Conservation (phyloP, 208 protist genomes). For the Crithidia expoeki region DNA sequence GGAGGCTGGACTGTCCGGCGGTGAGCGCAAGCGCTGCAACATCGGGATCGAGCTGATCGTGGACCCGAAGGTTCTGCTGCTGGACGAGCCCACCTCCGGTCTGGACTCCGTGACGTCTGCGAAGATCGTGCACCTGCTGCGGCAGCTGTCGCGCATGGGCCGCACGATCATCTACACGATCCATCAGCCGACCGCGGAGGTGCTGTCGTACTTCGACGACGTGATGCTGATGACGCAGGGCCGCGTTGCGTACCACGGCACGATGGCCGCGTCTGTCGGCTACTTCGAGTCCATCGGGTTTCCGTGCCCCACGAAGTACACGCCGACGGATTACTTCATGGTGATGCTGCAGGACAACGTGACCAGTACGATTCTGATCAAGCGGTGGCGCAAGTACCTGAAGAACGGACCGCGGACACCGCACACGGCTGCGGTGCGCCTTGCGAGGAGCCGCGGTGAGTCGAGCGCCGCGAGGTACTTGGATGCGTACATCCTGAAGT, state of each 20-base stretch:
- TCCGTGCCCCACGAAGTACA: slow-evolving; percentile 66
- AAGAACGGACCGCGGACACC: slow-evolving; percentile 52
- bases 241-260: slow-evolving; percentile 83
- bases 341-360: slow-evolving; percentile 72
- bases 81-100: slow-evolving; percentile 91
- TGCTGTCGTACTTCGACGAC: slow-evolving; percentile 92
- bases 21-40: slow-evolving; percentile 88
- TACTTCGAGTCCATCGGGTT: slow-evolving; percentile 89
- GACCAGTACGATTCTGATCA: slow-evolving; percentile 56
- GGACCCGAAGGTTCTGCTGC: slow-evolving; percentile 83
- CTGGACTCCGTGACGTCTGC: slow-evolving; percentile 89
- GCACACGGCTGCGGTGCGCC: slow-evolving; percentile 55
- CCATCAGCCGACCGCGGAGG: slow-evolving; percentile 93
- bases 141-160: slow-evolving; percentile 68
- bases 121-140: slow-evolving; percentile 80
- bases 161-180: slow-evolving; percentile 94
- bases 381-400: slow-evolving; percentile 71
- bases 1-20: slow-evolving; percentile 79
- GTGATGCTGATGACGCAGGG: slow-evolving; percentile 89
- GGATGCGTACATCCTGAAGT: slow-evolving; percentile 51
- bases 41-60: slow-evolving; percentile 91
- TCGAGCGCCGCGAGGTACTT: slow-evolving; percentile 53
- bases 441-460: slow-evolving; percentile 37
- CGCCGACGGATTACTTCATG: slow-evolving; percentile 91
- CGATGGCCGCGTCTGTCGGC: slow-evolving; percentile 52